Evolutionary conservation across 768 basidiomycete genomes (phyloP).

Genomic region (Auriculariales sp.): DNA sequence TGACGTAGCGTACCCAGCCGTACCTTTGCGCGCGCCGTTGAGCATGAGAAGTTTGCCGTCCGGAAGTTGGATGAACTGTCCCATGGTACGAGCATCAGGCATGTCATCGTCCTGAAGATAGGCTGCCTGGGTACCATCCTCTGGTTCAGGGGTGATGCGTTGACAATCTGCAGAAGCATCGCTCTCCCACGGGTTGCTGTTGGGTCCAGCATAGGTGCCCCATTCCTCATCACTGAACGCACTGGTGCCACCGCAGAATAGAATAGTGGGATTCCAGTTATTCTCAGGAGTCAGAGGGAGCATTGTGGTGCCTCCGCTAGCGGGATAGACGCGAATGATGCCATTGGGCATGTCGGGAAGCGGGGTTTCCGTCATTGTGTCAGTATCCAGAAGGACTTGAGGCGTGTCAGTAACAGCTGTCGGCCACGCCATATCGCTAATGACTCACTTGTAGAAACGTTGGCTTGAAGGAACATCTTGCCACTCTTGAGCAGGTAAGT

Average conservation of each 20-base stretch:
- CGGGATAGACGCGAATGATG: slow-evolving; percentile 26
- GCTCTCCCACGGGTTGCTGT: slow-evolving; percentile 13
- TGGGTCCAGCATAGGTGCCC: slow-evolving; percentile 11
- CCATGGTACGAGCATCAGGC: slow-evolving; percentile 58
- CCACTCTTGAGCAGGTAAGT: slow-evolving; percentile 64
- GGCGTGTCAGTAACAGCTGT: background rate
- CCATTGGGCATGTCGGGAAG: slow-evolving; percentile 55
- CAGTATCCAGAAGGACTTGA: slow-evolving; percentile 46
- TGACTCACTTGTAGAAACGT: slow-evolving; percentile 37
- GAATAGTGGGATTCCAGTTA: slow-evolving; percentile 66
- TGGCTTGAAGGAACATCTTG: slow-evolving; percentile 71
- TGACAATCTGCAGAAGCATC: slow-evolving; percentile 66
- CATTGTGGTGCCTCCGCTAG: slow-evolving; percentile 64
- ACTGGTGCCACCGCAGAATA: slow-evolving; percentile 72
- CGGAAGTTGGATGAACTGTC: slow-evolving; percentile 55
- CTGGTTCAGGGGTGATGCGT: slow-evolving; percentile 52
- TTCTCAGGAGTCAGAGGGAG: slow-evolving; percentile 71
- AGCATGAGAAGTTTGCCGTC: slow-evolving; percentile 50
- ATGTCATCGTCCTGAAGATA: slow-evolving; percentile 53
- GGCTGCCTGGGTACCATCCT: slow-evolving; percentile 21
- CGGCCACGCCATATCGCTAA: slow-evolving; percentile 7
- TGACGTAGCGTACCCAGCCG: slow-evolving; percentile 35
- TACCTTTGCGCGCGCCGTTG: slow-evolving; percentile 52
- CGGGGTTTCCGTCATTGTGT: slow-evolving; percentile 38
- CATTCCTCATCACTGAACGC: slow-evolving; percentile 36